A percentile compares a stretch with the other conserved stretches of the same genome.
phyloP scores from a whole-genome alignment of 768 basidiomycete species.

The Mycena rebaudengoi region DNA sequence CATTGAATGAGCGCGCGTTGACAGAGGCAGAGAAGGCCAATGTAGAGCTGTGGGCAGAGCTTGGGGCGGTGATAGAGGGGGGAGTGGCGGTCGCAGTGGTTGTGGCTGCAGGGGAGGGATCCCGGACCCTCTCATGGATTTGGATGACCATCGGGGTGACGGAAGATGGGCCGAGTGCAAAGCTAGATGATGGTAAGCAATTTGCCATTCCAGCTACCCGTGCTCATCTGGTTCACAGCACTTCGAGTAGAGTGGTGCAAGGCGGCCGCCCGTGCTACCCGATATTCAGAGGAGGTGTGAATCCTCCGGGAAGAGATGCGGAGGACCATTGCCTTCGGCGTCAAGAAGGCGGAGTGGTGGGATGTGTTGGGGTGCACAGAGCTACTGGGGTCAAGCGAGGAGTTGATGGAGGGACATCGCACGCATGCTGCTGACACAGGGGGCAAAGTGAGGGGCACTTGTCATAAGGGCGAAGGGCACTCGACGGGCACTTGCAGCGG shows the following conservation, averaged over 20 bases:
- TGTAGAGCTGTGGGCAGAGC: background rate
- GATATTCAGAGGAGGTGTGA: conserved; percentile 23
- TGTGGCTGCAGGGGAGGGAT: background rate
- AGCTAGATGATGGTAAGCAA: background rate
- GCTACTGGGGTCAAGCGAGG: background rate
- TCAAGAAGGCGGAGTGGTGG: background rate
- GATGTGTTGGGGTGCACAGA: background rate
- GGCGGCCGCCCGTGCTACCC: conserved; percentile 1
- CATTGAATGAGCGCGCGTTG: background rate
- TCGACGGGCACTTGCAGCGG: no score
- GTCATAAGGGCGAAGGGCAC: no score
- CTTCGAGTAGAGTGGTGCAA: conserved; percentile 3
- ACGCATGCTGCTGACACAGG: background rate
- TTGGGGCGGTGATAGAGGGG: background rate
- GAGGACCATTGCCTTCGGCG: background rate
- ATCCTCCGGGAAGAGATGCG: conserved; percentile 28
- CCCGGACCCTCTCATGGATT: background rate
- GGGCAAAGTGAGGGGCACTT: background rate
- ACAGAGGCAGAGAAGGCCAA: background rate
- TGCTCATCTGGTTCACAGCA: background rate
- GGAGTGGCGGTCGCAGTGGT: background rate
- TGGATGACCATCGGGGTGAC: background rate
- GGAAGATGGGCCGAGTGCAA: background rate
- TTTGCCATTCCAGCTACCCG: background rate
- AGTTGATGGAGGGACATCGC: background rate